Evolutionary conservation across 495 filamentous ascomycete genomes (phyloP).

Genomic region (Clohesyomyces aquaticus): DNA sequence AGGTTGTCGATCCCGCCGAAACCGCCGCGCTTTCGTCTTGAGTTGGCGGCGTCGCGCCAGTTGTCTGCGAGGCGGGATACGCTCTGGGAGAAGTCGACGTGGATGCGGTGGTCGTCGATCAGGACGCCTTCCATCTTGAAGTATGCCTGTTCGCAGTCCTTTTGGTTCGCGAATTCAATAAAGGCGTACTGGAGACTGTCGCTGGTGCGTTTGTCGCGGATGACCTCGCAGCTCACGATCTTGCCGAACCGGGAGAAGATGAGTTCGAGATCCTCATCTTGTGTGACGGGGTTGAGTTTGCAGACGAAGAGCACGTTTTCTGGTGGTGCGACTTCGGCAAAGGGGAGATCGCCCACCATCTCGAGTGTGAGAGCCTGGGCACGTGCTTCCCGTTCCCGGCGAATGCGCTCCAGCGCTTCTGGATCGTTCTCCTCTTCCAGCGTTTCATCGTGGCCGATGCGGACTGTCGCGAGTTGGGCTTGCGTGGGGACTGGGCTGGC

Average conservation of each 20-base stretch:
- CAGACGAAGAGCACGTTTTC: constrained; percentile 98
- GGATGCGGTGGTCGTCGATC: constrained; percentile 96
- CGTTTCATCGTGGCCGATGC: constrained; percentile 88
- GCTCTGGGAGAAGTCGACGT: constrained; percentile 98
- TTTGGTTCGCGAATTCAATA: constrained; percentile 92
- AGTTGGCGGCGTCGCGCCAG: constrained; percentile 87
- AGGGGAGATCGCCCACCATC: constrained; percentile 97
- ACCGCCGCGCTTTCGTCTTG: constrained; percentile 77
- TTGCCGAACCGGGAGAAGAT: constrained; percentile 97
- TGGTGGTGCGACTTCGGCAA: constrained; percentile 95
- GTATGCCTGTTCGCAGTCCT: constrained; percentile 92
- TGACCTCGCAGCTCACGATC: constrained; percentile 94
- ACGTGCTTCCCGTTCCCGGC: constrained; percentile 87
- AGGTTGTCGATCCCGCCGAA: constrained; percentile 87
- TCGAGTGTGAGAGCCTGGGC: constrained; percentile 94
- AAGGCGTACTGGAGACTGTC: constrained; percentile 98
- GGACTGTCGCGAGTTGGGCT: constrained; percentile 85
- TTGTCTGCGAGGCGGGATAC: constrained; percentile 86
- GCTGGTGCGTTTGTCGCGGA: constrained; percentile 89
- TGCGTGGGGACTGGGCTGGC: constrained; percentile 80
- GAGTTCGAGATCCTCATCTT: constrained; percentile 90
- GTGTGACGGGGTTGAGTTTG: constrained; percentile 96
- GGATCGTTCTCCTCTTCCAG: constrained; percentile 77
- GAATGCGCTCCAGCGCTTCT: constrained; percentile 73
- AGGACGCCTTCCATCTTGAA: constrained; percentile 97